Base-by-base conservation (phyloP, 192 early-diverging fungal genomes). In the Geosiphon pyriformis region DNA sequence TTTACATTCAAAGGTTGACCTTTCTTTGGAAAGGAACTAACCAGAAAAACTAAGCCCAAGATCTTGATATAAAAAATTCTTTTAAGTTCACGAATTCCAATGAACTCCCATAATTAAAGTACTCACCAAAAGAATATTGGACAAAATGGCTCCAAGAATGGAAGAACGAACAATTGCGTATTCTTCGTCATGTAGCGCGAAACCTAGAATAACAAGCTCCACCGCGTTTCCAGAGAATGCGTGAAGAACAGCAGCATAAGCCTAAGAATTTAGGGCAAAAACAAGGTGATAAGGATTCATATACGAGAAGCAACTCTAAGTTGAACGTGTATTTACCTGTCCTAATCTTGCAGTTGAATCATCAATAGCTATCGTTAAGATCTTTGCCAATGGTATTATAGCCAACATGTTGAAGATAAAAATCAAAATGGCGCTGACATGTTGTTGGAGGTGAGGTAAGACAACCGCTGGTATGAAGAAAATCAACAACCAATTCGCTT, bases 131-230 rank as follows among this genome's bases (percentile, higher is more conserved):
- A 98, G 76, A 73, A 95, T 75, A 72, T 98, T 98, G 64, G 89
- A 91, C 18, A 98, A 78, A 65, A 98, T 93, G 25, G 92, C 92
- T 11, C 95, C 95, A 15, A 98, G 78, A 49, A 95, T 75, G 4
- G 90, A 71, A 25, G 76, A 73, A 42, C 74, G 76, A 20, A 78
- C 76, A 35, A 78, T 70, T 8, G 37, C 20, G 22, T 74, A 65
- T 1, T 70, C 31, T 34, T 69, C 70, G 11, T 74, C 74, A 6
- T 51, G 34, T 29, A 78, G 58, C 2, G 76, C 76, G 25, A 74
- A 74, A 1, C 65, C 52, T 12, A 70, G 67, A 34, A 71, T 63
- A 4, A 73, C 70, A 56, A 78, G 55, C 58, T 78, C 76, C 55
- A 78, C 68, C 1, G 65, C 48, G 50, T 71, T 78, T 51, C 76